Percentiles rank a stretch among this genome's conserved stretches.
These are phyloP conservation scores for Fusarium chaquense DNA, from an alignment of 2,329 filamentous ascomycete genomes.

Conservation along the genomic window DNA sequence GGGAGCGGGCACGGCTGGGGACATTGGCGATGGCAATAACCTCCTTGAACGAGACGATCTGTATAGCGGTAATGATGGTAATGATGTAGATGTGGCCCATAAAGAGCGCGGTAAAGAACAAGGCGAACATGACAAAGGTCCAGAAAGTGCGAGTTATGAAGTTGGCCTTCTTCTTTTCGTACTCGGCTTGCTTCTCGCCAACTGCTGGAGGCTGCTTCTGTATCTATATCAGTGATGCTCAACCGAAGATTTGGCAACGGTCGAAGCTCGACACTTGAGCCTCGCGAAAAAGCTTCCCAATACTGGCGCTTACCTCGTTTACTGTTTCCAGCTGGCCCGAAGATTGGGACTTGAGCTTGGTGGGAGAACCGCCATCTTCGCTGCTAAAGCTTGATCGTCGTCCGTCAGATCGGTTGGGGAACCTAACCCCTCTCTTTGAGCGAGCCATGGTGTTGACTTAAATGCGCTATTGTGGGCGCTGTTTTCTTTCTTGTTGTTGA, in stretches of 20 bases:
- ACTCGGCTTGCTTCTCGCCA: slow-evolving; percentile 70
- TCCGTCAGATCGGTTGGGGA: slow-evolving; percentile 65
- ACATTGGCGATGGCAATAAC: slow-evolving; percentile 98
- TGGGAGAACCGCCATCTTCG: slow-evolving; percentile 61
- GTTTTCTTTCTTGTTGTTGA: neutral
- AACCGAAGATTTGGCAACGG: neutral
- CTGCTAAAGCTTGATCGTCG: slow-evolving; percentile 79
- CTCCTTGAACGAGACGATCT: slow-evolving; percentile 98
- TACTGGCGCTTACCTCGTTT: slow-evolving; percentile 50
- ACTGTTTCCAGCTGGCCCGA: slow-evolving; percentile 51
- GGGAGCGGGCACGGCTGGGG: slow-evolving; percentile 87
- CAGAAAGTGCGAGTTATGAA: slow-evolving; percentile 97
- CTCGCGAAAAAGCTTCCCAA: neutral
- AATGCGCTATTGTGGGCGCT: slow-evolving; percentile 9
- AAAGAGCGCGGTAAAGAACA: slow-evolving; percentile 93
- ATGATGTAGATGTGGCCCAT: slow-evolving; percentile 98
- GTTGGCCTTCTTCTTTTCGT: slow-evolving; percentile 98
- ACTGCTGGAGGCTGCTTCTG: slow-evolving; percentile 59
- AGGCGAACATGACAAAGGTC: slow-evolving; percentile 96
- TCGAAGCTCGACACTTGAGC: neutral
- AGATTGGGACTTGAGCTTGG: slow-evolving; percentile 46
- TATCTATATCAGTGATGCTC: neutral
- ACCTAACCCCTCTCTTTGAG: slow-evolving; percentile 65
- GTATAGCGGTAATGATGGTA: slow-evolving; percentile 88
- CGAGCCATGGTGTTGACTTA: slow-evolving; percentile 49